Conservation (phyloP, 2,329 filamentous ascomycete species). For the Dryadomyces sulphureus region DNA sequence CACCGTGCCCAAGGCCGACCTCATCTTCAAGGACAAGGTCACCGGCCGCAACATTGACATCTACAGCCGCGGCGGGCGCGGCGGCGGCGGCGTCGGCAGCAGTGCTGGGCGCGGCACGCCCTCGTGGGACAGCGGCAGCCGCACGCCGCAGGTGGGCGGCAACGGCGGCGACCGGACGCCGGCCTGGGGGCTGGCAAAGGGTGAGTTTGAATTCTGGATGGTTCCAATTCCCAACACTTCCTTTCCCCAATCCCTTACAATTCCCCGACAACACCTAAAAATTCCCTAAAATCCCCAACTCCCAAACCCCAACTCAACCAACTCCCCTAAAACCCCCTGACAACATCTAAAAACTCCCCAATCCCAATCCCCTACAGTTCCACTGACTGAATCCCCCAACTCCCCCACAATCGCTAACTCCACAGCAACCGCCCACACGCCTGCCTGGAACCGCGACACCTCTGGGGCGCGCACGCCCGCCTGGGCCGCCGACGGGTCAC, state of each 20-base stretch:
- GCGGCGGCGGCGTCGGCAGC: conserved; percentile 22
- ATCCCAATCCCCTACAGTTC: too few relatives aligned
- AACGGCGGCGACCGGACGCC: conserved; percentile 56
- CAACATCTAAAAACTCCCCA: too few relatives aligned
- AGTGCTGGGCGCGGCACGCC: conserved; percentile 16
- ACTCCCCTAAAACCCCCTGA: too few relatives aligned
- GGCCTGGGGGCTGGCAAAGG: conserved; percentile 52
- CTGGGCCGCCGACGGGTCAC: conserved; percentile 49
- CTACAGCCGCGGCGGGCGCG: conserved; percentile 29
- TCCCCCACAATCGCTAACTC: too few relatives aligned
- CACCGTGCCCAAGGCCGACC: conserved; percentile 63
- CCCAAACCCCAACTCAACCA: too few relatives aligned
- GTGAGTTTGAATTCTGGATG: conserved; percentile 35
- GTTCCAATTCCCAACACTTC: too few relatives aligned
- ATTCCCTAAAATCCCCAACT: too few relatives aligned
- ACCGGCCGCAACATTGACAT: conserved; percentile 70
- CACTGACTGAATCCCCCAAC: too few relatives aligned
- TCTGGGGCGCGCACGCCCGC: conserved; percentile 52
- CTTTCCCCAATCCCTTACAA: too few relatives aligned
- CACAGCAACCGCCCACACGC: conserved; percentile 44
- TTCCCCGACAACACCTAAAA: too few relatives aligned
- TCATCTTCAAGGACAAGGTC: conserved; percentile 75
- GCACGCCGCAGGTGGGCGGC: conserved; percentile 49
- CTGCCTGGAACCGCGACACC: conserved; percentile 44
- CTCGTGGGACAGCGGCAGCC: conserved; percentile 45